Evolutionary conservation across 1,284 basidiomycete species (phyloP).

Genomic region (Schizopora paradoxa): DNA sequence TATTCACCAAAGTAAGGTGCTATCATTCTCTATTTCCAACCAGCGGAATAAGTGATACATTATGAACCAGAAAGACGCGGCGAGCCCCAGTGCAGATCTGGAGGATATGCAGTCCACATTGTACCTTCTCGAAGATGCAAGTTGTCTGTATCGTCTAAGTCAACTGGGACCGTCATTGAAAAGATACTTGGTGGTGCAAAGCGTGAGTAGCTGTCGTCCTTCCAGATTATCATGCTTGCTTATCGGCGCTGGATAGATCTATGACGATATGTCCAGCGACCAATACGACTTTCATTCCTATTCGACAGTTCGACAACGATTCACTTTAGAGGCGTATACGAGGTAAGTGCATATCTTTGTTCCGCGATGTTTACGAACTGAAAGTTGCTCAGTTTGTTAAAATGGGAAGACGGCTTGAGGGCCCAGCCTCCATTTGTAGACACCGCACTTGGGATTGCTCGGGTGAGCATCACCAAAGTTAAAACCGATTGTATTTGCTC

Average conservation of each 20-base stretch:
- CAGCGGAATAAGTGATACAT: background rate
- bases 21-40: background rate
- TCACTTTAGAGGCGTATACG: conserved; percentile 82
- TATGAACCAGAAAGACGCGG: conserved; percentile 69
- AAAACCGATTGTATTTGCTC: background rate
- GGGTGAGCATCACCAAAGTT: conserved; percentile 35
- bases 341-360: conserved; percentile 44
- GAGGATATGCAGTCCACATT: conserved; percentile 96
- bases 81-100: conserved; percentile 73
- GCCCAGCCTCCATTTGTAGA: conserved; percentile 74
- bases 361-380: background rate
- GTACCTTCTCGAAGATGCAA: conserved; percentile 82
- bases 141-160: conserved; percentile 60
- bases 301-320: conserved; percentile 85
- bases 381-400: conserved; percentile 43
- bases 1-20: conserved; percentile 82
- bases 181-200: conserved; percentile 74
- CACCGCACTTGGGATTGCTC: conserved; percentile 66
- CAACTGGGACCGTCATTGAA: conserved; percentile 84
- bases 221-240: background rate
- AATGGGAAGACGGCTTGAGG: conserved; percentile 79
- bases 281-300: conserved; percentile 99
- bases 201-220: conserved; percentile 37
- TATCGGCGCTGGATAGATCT: conserved; percentile 45
- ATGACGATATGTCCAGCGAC: conserved; percentile 89